Conservation (phyloP, 768 basidiomycete genomes). For the Leccinellum rugosiceps region DNA sequence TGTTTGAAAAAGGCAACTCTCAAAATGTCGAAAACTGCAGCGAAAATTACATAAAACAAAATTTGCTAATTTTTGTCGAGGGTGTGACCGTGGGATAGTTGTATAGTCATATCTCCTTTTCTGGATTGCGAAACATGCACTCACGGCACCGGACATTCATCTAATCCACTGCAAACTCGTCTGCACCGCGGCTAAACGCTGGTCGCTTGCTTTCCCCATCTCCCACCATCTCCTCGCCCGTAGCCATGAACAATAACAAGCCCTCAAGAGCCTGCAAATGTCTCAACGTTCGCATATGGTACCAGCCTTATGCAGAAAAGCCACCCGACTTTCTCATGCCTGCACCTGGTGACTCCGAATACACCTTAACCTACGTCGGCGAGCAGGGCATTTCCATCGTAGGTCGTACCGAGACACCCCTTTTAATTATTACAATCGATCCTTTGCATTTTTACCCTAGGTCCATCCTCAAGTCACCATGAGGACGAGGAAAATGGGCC, state of each 20-base stretch:
- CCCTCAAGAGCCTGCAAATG: slow-evolving; percentile 59
- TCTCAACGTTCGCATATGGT: slow-evolving; percentile 62
- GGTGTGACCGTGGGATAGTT: slow-evolving; percentile 22
- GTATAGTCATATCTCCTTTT: slow-evolving; percentile 18
- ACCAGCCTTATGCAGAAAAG: slow-evolving; percentile 27
- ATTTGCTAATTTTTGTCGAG: background rate
- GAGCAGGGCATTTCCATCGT: slow-evolving; percentile 69
- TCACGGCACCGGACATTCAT: slow-evolving; percentile 34
- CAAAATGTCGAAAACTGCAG: slow-evolving; percentile 8
- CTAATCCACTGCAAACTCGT: slow-evolving; percentile 28
- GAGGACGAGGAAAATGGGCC: slow-evolving; percentile 50
- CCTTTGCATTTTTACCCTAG: slow-evolving; percentile 35
- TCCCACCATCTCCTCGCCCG: slow-evolving; percentile 15
- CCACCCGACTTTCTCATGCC: slow-evolving; percentile 36
- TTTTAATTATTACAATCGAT: slow-evolving; percentile 3
- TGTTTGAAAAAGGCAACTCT: slow-evolving; percentile 6
- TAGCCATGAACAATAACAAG: slow-evolving; percentile 13
- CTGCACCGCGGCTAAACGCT: slow-evolving; percentile 26
- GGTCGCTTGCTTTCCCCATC: slow-evolving; percentile 15
- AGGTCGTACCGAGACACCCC: slow-evolving; percentile 25
- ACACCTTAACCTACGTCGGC: slow-evolving; percentile 56
- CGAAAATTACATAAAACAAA: background rate
- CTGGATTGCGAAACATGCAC: slow-evolving; percentile 23
- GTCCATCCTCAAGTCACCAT: slow-evolving; percentile 68
- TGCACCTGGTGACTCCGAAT: slow-evolving; percentile 35